Conservation (phyloP, 2,329 filamentous ascomycete genomes). For the Exserohilum turcica region DNA sequence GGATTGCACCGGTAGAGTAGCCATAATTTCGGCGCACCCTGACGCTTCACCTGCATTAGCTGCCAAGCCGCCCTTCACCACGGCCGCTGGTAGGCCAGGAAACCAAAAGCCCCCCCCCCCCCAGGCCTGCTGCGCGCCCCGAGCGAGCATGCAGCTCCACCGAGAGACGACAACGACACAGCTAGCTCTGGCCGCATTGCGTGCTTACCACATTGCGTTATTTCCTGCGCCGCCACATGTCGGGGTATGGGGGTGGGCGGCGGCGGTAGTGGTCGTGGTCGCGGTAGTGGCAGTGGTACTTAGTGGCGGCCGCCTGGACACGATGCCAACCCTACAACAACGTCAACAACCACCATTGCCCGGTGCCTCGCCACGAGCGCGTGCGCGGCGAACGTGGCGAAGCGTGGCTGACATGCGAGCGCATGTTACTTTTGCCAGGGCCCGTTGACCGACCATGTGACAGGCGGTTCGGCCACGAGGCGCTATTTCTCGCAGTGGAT, state of each 20-base stretch:
- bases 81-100: constrained; percentile 24
- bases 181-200: no score
- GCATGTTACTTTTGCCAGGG: background rate
- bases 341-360: no score
- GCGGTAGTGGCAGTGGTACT: no score
- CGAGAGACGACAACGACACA: background rate
- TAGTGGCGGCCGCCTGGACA: no score
- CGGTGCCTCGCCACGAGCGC: background rate
- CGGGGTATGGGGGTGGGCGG: no score
- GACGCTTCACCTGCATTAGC: constrained; percentile 23
- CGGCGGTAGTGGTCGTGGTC: no score
- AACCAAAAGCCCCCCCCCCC: constrained; percentile 20
- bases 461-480: background rate
- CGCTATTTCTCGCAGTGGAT: background rate
- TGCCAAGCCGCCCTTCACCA: constrained; percentile 20
- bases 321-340: no score
- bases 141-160: background rate
- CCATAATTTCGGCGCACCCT: constrained; percentile 18
- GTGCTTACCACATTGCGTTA: no score
- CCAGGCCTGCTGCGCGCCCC: constrained; percentile 5
- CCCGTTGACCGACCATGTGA: background rate
- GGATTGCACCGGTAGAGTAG: constrained; percentile 21
- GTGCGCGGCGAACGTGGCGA: background rate
- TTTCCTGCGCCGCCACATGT: no score
- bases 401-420: constrained; percentile 1